Percentiles rank a stretch among this genome's conserved stretches.
Conservation (phyloP, 1,284 basidiomycete genomes). For the Ceratobasidium sp. region DNA sequence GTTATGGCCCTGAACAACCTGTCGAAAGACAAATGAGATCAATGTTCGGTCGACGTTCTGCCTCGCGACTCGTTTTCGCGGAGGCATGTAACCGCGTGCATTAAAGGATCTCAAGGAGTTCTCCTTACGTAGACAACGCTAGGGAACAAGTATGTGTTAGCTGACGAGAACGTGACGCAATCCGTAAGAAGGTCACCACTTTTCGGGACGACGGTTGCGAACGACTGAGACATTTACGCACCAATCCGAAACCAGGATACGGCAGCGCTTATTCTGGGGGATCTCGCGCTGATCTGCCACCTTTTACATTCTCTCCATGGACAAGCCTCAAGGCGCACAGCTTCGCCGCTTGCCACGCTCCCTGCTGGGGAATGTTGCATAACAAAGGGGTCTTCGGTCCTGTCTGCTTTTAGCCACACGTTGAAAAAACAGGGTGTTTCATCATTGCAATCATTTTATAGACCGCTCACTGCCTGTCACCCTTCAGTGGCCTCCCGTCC, state of each 20-base stretch:
- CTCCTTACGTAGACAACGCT: neutral
- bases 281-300: neutral
- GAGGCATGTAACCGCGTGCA: too few relatives aligned
- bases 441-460: slow-evolving; percentile 18
- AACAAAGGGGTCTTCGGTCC: slow-evolving; percentile 31
- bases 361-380: slow-evolving; percentile 8
- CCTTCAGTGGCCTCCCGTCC: neutral
- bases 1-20: neutral
- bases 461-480: slow-evolving; percentile 4
- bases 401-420: slow-evolving; percentile 4
- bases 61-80: neutral
- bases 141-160: neutral
- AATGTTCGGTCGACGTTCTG: neutral
- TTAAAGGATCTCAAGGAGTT: neutral
- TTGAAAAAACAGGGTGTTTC: slow-evolving; percentile 17
- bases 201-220: too few relatives aligned
- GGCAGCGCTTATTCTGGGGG: too few relatives aligned
- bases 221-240: slow-evolving; percentile 3
- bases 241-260: neutral
- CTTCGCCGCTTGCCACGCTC: slow-evolving; percentile 22
- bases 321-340: slow-evolving; percentile 32
- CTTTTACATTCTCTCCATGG: neutral
- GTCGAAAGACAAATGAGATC: slow-evolving; percentile 6
- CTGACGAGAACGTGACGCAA: slow-evolving; percentile 21
- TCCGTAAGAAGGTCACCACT: neutral